phyloP scores from a whole-genome alignment of 1,139 yeast genomes.

The Suhomyces kunorum region DNA sequence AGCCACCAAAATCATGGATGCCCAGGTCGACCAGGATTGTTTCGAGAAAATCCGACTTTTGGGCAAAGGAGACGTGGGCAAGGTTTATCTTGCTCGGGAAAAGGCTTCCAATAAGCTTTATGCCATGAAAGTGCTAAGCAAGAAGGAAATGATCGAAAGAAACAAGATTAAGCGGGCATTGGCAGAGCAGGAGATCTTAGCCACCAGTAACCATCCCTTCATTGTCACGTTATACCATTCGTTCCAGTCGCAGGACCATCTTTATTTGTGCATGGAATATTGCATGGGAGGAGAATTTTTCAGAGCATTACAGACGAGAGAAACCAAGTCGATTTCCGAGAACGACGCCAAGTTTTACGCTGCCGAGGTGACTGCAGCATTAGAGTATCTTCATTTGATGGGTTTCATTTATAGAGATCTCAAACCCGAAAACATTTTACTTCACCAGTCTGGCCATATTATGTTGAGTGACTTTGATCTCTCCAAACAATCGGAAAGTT shows the following conservation, averaged over 20 bases:
- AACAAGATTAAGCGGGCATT: slow-evolving; percentile 92
- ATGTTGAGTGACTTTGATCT: slow-evolving; percentile 97
- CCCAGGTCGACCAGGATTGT: slow-evolving; percentile 80
- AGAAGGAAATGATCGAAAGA: slow-evolving; percentile 91
- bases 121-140: slow-evolving; percentile 90
- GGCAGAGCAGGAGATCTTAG: slow-evolving; percentile 95
- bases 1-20: slow-evolving; percentile 72
- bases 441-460: slow-evolving; percentile 96
- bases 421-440: slow-evolving; percentile 89
- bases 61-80: slow-evolving; percentile 98
- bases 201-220: slow-evolving; percentile 95
- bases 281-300: slow-evolving; percentile 99
- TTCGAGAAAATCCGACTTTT: slow-evolving; percentile 85
- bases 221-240: slow-evolving; percentile 95
- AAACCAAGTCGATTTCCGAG: slow-evolving; percentile 82
- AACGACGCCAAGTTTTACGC: slow-evolving; percentile 92
- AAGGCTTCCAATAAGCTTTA: slow-evolving; percentile 70
- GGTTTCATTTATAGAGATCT: slow-evolving; percentile 94
- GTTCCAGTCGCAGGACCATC: slow-evolving; percentile 88
- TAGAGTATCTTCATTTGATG: slow-evolving; percentile 93
- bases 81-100: slow-evolving; percentile 88
- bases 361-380: slow-evolving; percentile 95
- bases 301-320: slow-evolving; percentile 90
- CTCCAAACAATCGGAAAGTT: slow-evolving; percentile 81
- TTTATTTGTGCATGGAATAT: slow-evolving; percentile 97